phyloP scores from a whole-genome alignment of 1,139 yeast species.

The Chernovozyma sophiae-reginae region DNA sequence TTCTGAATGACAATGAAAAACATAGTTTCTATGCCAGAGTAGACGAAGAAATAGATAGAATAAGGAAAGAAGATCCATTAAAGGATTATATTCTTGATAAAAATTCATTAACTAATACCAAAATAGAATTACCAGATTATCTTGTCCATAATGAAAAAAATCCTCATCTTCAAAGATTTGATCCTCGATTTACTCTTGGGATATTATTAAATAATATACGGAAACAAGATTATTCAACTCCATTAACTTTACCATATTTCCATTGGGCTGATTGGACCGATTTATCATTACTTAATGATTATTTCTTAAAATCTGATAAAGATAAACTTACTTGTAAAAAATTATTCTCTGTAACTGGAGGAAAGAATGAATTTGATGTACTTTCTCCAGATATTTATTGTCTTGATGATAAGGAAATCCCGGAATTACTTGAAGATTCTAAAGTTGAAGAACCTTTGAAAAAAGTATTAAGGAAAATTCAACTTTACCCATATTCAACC shows the following conservation, averaged over 20 bases:
- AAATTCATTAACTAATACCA: slow-evolving; percentile 4
- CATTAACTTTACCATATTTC: slow-evolving; percentile 21
- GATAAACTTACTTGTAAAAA: slow-evolving; percentile 13
- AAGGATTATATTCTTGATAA: slow-evolving; percentile 1
- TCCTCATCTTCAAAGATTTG: slow-evolving; percentile 20
- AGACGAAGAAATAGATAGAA: background rate
- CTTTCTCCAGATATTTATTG: slow-evolving; percentile 20
- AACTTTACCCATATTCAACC: slow-evolving; percentile 14
- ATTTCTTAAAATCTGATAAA: slow-evolving; percentile 15
- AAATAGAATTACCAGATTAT: slow-evolving; percentile 10
- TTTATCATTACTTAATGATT: slow-evolving; percentile 21
- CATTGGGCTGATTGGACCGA: slow-evolving; percentile 39
- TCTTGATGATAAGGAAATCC: slow-evolving; percentile 23
- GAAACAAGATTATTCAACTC: slow-evolving; percentile 6
- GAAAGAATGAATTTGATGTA: slow-evolving; percentile 18
- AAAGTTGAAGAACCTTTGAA: slow-evolving; percentile 7
- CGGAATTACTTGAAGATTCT: slow-evolving; percentile 8
- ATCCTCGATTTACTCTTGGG: slow-evolving; percentile 32
- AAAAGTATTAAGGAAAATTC: slow-evolving; percentile 6
- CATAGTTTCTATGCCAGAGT: background rate
- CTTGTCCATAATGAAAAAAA: slow-evolving; percentile 9
- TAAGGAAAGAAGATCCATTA: slow-evolving; percentile 1
- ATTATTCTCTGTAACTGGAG: slow-evolving; percentile 19
- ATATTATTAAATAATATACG: slow-evolving; percentile 19
- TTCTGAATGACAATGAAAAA: no score